Conservation (phyloP, 1,139 yeast species). For the Scheffersomyces quercinus region DNA sequence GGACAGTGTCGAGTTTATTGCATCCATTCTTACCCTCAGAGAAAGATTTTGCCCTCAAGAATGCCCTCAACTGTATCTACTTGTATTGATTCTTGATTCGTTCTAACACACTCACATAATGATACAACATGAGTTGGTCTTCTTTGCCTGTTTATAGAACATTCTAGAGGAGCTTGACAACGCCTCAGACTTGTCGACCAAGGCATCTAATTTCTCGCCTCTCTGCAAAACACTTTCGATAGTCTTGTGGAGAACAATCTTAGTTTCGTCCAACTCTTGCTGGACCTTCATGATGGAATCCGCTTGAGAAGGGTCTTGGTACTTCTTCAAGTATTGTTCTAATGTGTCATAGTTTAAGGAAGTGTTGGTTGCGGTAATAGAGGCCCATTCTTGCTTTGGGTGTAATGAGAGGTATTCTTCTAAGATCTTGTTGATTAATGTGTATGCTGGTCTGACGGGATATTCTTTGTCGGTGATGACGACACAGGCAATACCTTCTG, state of each 20-base stretch:
- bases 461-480: conserved; percentile 92
- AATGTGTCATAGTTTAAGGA: conserved; percentile 59
- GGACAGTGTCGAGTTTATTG: too few relatives aligned
- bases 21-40: too few relatives aligned
- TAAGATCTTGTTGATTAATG: conserved; percentile 82
- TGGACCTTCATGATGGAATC: conserved; percentile 97
- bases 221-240: conserved; percentile 92
- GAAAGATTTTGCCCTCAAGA: too few relatives aligned
- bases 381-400: conserved; percentile 72
- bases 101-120: conserved; percentile 48
- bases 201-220: conserved; percentile 91
- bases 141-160: conserved; percentile 97
- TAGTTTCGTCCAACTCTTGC: conserved; percentile 96
- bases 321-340: conserved; percentile 70
- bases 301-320: conserved; percentile 97
- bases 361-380: conserved; percentile 50
- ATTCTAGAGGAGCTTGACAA: conserved; percentile 84
- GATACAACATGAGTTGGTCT: conserved; percentile 94
- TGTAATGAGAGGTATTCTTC: conserved; percentile 88
- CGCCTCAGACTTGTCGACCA: conserved; percentile 95
- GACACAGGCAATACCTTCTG: conserved; percentile 94
- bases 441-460: conserved; percentile 97
- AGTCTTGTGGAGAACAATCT: conserved; percentile 92
- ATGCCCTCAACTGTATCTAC: too few relatives aligned
- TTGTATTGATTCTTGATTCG: too few relatives aligned